Evolutionary conservation across 306 rosid genomes (phyloP).

Genomic region (Myrica gale): DNA sequence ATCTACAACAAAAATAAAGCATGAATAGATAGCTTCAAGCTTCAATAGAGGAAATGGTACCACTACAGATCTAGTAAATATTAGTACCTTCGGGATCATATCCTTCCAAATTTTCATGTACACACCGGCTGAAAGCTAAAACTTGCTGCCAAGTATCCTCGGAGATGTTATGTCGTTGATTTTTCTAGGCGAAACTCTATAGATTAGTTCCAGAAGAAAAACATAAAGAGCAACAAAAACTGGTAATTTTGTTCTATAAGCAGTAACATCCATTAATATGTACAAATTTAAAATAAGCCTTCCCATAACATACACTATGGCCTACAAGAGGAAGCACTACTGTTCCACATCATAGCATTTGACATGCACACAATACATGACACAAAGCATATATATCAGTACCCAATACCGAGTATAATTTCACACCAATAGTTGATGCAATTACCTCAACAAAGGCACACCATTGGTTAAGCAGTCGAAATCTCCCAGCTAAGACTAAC

Average conservation of each 20-base stretch:
- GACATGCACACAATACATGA: background rate
- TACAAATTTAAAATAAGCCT: background rate
- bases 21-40: background rate
- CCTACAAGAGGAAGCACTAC: background rate
- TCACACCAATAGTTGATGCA: background rate
- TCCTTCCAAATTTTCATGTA: slow-evolving; percentile 80
- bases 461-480: slow-evolving; percentile 76
- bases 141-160: slow-evolving; percentile 99
- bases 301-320: background rate
- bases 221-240: background rate
- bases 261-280: background rate
- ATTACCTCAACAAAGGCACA: slow-evolving; percentile 95
- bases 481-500: slow-evolving; percentile 79
- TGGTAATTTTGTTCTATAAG: background rate
- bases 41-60: slow-evolving; percentile 4
- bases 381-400: background rate
- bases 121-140: slow-evolving; percentile 88
- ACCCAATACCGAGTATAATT: background rate
- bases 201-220: slow-evolving; percentile 34
- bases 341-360: background rate
- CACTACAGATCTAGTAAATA: background rate
- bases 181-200: slow-evolving; percentile 55
- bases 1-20: background rate
- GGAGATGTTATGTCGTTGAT: slow-evolving; percentile 88
- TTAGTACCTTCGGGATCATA: slow-evolving; percentile 93